phyloP scores from a whole-genome alignment of 306 rosid species.

The Fragaria ananassa region DNA sequence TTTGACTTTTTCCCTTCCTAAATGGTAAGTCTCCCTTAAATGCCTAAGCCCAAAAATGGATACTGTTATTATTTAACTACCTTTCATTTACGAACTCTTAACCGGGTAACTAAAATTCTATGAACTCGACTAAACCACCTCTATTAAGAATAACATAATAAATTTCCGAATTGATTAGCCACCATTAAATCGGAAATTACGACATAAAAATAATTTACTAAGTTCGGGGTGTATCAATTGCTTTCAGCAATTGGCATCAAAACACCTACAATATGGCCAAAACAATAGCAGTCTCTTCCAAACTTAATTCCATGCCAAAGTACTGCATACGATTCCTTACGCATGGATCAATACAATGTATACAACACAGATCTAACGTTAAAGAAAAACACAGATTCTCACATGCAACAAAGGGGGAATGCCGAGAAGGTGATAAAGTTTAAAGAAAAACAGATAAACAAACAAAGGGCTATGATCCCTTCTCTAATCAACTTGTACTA shows the following conservation, averaged over 20 bases:
- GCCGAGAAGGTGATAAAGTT: not conserved
- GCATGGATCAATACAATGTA: slow-evolving; percentile 18
- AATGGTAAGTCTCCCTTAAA: too few species aligned
- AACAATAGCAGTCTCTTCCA: not conserved
- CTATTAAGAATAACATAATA: too few species aligned
- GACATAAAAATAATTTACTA: too few species aligned
- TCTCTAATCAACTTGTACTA: slow-evolving; percentile 18
- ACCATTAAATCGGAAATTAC: too few species aligned
- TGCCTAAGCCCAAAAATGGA: too few species aligned
- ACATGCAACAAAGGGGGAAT: not conserved
- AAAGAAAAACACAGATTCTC: not conserved
- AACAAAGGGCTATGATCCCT: slow-evolving; percentile 8
- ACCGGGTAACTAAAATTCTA: too few species aligned
- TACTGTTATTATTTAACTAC: too few species aligned
- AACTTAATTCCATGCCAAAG: not conserved
- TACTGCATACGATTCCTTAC: slow-evolving; percentile 8
- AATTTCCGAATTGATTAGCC: too few species aligned
- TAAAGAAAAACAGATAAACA: slow-evolving; percentile 3
- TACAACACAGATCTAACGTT: slow-evolving; percentile 14
- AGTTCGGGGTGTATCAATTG: too few species aligned
- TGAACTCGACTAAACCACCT: too few species aligned
- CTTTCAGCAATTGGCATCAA: not conserved
- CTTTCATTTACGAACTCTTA: too few species aligned
- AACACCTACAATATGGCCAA: not conserved
- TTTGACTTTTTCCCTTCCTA: too few species aligned